Percentiles rank a stretch among this genome's conserved stretches.
phyloP scores from a whole-genome alignment of 495 filamentous ascomycete genomes.

The Neurospora terricola region DNA sequence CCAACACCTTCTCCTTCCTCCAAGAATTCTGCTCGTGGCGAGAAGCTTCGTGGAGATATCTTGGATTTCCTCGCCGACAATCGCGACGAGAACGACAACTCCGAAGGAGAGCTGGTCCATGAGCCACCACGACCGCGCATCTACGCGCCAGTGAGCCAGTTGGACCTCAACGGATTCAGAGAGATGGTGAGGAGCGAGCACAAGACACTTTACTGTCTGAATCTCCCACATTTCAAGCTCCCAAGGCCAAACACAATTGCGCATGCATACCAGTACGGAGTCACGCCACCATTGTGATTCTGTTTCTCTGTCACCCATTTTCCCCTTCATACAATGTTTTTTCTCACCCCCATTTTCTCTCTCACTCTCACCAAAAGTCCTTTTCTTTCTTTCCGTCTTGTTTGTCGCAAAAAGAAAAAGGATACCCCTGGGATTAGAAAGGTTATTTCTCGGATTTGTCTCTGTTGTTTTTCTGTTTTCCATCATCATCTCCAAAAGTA shows the following conservation, averaged over 20 bases:
- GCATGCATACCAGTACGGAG: background rate
- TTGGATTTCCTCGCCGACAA: background rate
- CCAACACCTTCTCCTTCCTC: background rate
- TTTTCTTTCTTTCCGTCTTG: background rate
- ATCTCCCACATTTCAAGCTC: background rate
- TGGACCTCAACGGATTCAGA: slow-evolving; percentile 2
- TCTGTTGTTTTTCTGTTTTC: background rate
- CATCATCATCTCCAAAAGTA: background rate
- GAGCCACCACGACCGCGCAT: slow-evolving; percentile 3
- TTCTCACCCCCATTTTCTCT: background rate
- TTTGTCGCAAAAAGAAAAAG: background rate
- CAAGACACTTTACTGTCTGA: background rate
- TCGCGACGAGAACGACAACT: background rate
- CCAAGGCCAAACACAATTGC: background rate
- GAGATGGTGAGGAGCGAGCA: background rate
- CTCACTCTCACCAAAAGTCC: background rate
- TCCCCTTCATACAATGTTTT: background rate
- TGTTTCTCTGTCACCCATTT: background rate
- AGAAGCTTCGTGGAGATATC: slow-evolving; percentile 2
- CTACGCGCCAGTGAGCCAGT: slow-evolving; percentile 5
- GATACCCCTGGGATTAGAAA: background rate
- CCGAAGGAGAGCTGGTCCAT: slow-evolving; percentile 3
- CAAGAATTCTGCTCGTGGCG: background rate
- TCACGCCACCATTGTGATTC: background rate
- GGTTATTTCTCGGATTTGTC: background rate